phyloP scores from a whole-genome alignment of 108 stramenopile genomes.

The Nannochloropsis salina region DNA sequence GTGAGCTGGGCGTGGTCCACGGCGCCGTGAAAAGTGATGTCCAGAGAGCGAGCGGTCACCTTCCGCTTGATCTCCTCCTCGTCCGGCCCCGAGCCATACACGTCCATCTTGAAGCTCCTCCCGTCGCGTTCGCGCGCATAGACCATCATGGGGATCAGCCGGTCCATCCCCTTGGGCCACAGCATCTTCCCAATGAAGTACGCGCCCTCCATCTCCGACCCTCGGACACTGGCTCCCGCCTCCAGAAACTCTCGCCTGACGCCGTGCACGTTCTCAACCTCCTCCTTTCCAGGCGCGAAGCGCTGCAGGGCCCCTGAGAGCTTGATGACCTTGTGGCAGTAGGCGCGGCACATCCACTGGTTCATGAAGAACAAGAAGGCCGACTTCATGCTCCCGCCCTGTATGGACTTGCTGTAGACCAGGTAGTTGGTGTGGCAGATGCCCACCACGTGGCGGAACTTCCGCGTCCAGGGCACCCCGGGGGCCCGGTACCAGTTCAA shows the following conservation, averaged over 20 bases:
- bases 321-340: constrained; percentile 56
- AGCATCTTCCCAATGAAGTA: constrained; percentile 92
- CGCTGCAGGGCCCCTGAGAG: constrained; percentile 47
- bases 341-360: constrained; percentile 52
- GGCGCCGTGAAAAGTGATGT: constrained; percentile 63
- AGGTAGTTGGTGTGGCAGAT: constrained; percentile 84
- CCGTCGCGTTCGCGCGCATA: constrained; percentile 35
- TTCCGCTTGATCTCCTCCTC: constrained; percentile 39
- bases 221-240: constrained; percentile 27
- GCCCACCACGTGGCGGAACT: constrained; percentile 86
- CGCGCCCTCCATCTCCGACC: constrained; percentile 40
- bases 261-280: constrained; percentile 87
- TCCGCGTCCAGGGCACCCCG: constrained; percentile 60
- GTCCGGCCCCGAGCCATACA: constrained; percentile 57
- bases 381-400: constrained; percentile 37
- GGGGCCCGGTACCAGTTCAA: constrained; percentile 71
- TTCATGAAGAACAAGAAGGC: constrained; percentile 42
- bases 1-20: constrained; percentile 74
- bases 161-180: constrained; percentile 88
- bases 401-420: constrained; percentile 60
- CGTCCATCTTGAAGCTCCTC: constrained; percentile 38
- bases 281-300: constrained; percentile 63
- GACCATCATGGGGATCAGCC: constrained; percentile 63
- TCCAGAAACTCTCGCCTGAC: constrained; percentile 74
- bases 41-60: background rate